A percentile compares a stretch with the other conserved stretches of the same genome.
These are phyloP conservation scores for Yamadazyma spencermartinsiae DNA, from an alignment of 1,139 yeast species.

Conservation along the genomic window DNA sequence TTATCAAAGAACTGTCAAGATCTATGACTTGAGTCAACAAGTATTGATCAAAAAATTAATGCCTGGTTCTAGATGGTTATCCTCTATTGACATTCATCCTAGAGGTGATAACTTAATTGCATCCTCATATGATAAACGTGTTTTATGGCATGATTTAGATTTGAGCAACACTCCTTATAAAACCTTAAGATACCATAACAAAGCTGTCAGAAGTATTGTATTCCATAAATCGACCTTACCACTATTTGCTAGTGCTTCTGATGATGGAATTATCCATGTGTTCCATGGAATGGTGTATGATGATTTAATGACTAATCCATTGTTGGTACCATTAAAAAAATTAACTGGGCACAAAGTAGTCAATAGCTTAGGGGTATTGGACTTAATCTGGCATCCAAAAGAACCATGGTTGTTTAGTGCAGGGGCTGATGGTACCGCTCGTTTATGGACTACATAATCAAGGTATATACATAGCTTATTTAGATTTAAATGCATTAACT, in stretches of 20 bases:
- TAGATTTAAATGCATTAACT: constrained; percentile 9
- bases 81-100: constrained; percentile 91
- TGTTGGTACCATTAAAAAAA: constrained; percentile 94
- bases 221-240: constrained; percentile 89
- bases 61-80: constrained; percentile 97
- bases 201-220: constrained; percentile 85
- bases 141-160: constrained; percentile 96
- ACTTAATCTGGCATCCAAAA: constrained; percentile 92
- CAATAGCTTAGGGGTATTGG: constrained; percentile 85
- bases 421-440: constrained; percentile 97
- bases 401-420: constrained; percentile 98
- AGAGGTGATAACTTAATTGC: constrained; percentile 93
- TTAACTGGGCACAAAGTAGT: constrained; percentile 86
- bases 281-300: constrained; percentile 98
- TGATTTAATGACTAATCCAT: constrained; percentile 92
- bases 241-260: constrained; percentile 93
- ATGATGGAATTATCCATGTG: constrained; percentile 89
- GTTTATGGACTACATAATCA: constrained; percentile 83
- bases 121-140: constrained; percentile 91
- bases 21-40: constrained; percentile 89
- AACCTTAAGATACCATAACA: constrained; percentile 90
- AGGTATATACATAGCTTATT: constrained; percentile 7
- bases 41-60: constrained; percentile 75
- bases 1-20: constrained; percentile 87
- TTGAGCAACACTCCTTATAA: constrained; percentile 88